phyloP scores from a whole-genome alignment of 2,329 filamentous ascomycete genomes.

The Metarhizium anisopliae region DNA sequence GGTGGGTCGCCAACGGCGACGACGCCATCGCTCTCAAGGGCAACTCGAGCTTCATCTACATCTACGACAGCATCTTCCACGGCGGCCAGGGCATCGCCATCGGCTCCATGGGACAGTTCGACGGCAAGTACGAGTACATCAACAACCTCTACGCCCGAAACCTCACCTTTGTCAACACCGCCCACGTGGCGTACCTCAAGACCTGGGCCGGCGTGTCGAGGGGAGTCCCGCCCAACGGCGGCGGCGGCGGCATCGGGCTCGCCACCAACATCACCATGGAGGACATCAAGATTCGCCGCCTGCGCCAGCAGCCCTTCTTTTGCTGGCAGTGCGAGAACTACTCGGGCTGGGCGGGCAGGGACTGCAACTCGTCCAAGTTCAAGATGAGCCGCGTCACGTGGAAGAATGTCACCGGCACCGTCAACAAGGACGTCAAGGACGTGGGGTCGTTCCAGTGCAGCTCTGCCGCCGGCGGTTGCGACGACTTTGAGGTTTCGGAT shows the following conservation, averaged over 20 bases:
- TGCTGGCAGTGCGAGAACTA: constrained; percentile 27
- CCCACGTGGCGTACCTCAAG: constrained; percentile 45
- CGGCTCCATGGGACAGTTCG: constrained; percentile 48
- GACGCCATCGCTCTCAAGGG: constrained; percentile 45
- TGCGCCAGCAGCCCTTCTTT: constrained; percentile 22
- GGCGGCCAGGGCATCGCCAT: constrained; percentile 45
- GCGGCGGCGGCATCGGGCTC: constrained; percentile 43
- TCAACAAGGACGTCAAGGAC: constrained; percentile 14
- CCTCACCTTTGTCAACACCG: constrained; percentile 34
- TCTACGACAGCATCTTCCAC: constrained; percentile 39
- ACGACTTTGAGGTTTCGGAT: constrained; percentile 17
- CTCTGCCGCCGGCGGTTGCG: constrained; percentile 20
- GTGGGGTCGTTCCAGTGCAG: constrained; percentile 23
- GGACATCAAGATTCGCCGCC: constrained; percentile 17
- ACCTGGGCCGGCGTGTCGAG: constrained; percentile 46
- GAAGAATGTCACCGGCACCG: constrained; percentile 19
- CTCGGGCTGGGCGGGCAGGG: constrained; percentile 22
- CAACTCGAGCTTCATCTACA: constrained; percentile 45
- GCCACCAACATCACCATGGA: constrained; percentile 22
- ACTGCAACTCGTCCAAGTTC: constrained; percentile 25
- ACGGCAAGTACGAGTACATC: constrained; percentile 36
- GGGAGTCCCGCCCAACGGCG: constrained; percentile 48
- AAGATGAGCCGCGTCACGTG: constrained; percentile 20
- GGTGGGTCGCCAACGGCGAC: constrained; percentile 42
- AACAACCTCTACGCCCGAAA: constrained; percentile 39